phyloP scores from a whole-genome alignment of 106 monocot genomes.

The Gastrodia elata region DNA sequence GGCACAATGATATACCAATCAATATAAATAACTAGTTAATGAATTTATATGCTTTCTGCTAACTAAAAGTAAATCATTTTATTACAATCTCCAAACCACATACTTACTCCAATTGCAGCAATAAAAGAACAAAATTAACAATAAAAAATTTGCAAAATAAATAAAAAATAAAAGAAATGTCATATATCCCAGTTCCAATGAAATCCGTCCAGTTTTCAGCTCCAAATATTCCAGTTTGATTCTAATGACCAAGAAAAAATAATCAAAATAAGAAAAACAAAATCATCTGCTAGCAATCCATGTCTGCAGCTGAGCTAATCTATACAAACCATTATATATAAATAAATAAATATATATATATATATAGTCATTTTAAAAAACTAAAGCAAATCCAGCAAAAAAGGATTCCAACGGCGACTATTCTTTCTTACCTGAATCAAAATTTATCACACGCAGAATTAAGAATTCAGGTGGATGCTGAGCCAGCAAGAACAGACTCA shows the following conservation, averaged over 20 bases:
- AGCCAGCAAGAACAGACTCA: constrained; percentile 22
- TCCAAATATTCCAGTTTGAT: not conserved
- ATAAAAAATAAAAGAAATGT: not conserved
- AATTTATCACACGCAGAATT: not conserved
- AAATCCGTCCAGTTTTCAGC: not conserved
- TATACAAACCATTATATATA: not conserved
- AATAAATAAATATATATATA: not conserved
- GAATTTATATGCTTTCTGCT: no score
- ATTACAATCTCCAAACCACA: not conserved
- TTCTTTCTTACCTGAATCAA: not conserved
- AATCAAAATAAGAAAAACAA: not conserved
- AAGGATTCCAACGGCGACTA: no score
- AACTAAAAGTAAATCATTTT: no score
- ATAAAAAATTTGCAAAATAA: not conserved
- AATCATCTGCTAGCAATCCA: not conserved
- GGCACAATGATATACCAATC: no score
- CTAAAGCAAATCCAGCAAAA: not conserved
- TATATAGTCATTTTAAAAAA: not conserved
- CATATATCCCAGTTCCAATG: not conserved
- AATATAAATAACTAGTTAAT: not conserved
- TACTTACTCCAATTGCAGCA: not conserved
- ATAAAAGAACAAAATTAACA: not conserved
- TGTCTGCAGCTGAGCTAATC: not conserved
- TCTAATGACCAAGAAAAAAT: not conserved
- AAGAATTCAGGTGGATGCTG: constrained; percentile 8